These are phyloP conservation scores for Apiotrichum laibachii DNA, from an alignment of 1,284 basidiomycete genomes.

Conservation along the genomic window DNA sequence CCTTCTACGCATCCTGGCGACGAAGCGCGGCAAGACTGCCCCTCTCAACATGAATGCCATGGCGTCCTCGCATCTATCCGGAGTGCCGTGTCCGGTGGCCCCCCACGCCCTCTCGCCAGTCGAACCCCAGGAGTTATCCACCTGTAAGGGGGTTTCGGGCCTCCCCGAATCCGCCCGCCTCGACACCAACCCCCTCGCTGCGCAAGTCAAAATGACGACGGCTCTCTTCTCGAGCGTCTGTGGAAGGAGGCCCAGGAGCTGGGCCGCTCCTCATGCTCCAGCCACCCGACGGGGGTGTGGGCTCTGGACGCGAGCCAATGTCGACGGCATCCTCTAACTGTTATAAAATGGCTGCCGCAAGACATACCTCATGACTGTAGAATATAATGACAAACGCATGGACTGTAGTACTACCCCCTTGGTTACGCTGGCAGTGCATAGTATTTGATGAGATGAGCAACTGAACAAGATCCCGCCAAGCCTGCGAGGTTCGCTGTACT, in stretches of 20 bases:
- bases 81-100: conserved; percentile 3
- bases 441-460: no score
- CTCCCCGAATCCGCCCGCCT: no score
- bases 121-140: no score
- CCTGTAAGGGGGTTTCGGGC: no score
- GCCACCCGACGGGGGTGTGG: conserved; percentile 5
- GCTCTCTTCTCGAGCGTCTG: background rate
- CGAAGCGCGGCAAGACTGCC: background rate
- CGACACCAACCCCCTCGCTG: background rate
- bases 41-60: background rate
- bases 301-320: conserved; percentile 5
- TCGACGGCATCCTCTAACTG: conserved; percentile 2
- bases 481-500: no score
- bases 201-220: background rate
- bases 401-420: no score
- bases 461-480: no score
- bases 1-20: background rate
- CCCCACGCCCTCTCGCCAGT: background rate
- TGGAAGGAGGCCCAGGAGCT: background rate
- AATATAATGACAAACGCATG: no score
- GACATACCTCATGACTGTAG: no score
- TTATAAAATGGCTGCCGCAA: background rate
- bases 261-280: background rate
- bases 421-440: no score
- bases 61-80: background rate